These are phyloP conservation scores for Leishmania amazonensis DNA, from an alignment of 208 protist genomes.

Conservation along the genomic window DNA sequence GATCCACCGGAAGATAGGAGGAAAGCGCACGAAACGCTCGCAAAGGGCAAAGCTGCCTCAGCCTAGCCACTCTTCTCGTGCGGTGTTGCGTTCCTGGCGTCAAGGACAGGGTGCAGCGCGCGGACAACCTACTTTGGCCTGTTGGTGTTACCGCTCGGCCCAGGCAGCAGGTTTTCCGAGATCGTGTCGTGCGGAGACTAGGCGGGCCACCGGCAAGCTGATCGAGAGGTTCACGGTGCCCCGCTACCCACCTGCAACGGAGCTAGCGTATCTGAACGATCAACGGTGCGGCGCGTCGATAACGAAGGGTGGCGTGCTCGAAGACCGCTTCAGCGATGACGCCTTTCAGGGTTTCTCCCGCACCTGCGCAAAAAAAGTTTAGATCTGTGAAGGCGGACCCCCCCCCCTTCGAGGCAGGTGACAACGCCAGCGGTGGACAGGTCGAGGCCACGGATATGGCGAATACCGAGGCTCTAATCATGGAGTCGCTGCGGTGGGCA, in stretches of 20 bases:
- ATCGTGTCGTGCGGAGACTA: background rate
- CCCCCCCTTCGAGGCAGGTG: background rate
- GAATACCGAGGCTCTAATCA: background rate
- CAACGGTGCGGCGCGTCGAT: background rate
- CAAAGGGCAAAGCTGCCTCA: background rate
- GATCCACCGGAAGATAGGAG: conserved; percentile 89
- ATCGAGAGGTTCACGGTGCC: background rate
- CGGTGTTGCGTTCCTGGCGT: background rate
- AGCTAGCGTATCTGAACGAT: background rate
- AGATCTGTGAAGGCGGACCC: background rate
- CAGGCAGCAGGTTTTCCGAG: background rate
- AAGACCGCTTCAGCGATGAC: background rate
- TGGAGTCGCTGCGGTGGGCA: background rate
- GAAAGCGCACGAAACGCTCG: background rate
- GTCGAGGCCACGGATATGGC: background rate
- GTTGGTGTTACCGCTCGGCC: background rate
- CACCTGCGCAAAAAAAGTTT: background rate
- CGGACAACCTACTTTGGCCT: background rate
- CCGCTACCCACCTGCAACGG: background rate
- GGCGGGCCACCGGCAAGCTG: background rate
- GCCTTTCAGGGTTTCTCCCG: background rate
- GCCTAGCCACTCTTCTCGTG: background rate
- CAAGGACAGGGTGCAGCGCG: background rate
- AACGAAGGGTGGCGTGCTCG: background rate
- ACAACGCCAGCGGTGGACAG: background rate